Evolutionary conservation across 345 rosid species (phyloP), one percentile per base, ranked within the genome.

Genomic region (Eucalyptus virginea): DNA sequence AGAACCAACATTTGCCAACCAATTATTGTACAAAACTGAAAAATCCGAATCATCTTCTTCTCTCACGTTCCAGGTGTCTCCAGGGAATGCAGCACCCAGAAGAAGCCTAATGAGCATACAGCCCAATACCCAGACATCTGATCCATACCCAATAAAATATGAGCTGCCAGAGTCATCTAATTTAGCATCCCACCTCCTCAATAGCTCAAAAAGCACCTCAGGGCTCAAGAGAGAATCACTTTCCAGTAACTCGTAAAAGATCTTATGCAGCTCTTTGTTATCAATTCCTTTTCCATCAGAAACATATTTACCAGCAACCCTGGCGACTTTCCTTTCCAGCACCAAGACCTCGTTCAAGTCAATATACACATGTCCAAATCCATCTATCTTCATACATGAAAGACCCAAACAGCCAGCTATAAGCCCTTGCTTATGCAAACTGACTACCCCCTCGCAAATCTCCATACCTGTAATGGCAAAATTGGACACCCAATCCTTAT

Each of bases 41-140:
- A 77, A 87, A 91, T 90, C 94, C 49, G 89, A 91, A 89, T 51
- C 67, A 77, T 87, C 89, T 87, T 88, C 94, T 86, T 92, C 90
- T 54, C 87, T 91, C 45, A 56, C 50, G 86, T 92, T 89, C 77
- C 65, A 24, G 81, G 94, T 87, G 91, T 89, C 94, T 81, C 91
- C 90, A 47, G 88, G 87, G 88, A 95, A 94, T 80, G 85, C 87
- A 40, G 92, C 91, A 49, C 98, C 98, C 88, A 93, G 56, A 90
- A 94, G 93, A 90, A 95, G 90, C 90, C 92, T 87, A 89, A 95
- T 90, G 88, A 97, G 91, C 92, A 94, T 88, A 91, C 94, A 95
- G 88, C 94, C 95, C 89, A 97, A 89, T 87, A 96, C 86, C 99
- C 98, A 98, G 86, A 95, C 96, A 93, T 98, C 98, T 26, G 97